Base-by-base conservation (phyloP, 306 rosid genomes). In the Luffa aegyptiaca region DNA sequence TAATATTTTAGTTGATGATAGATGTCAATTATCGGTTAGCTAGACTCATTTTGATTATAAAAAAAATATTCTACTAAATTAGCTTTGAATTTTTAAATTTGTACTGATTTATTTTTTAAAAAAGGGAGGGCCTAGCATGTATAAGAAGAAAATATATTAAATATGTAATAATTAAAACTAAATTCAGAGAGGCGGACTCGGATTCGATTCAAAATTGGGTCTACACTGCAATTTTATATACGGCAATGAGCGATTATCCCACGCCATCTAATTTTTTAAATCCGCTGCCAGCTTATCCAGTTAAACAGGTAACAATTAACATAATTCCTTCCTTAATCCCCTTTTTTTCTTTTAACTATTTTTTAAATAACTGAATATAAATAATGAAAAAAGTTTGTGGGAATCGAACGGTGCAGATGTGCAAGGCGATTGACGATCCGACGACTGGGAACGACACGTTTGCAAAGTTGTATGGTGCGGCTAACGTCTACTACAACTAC, bases 211-310 rank as follows among this genome's bases (percentile, higher is more conserved):
- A 42, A 76, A 7, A 10, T 55, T 94, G 98, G 98, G 84, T 94
- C 12, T 2, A 0, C 0, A 31, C 87, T 0, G 95, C 97, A 0
- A 88, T 3, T 20, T 0, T n/a, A 10, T 88, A 80, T 81, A 84
- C 97, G 3, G 87, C 97, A 44, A 94, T 94, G 97, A 90, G 92
- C 0, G 98, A 94, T 86, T 94, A 94, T 86, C 98, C 98, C 0
- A 90, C 97, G n/a, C 90, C 98, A 41, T 84, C 92, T 35, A 90
- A 86, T 85, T 94, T 94, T 80, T 1, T 94, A 0, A 86, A 3
- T 65, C 93, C 97, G 1, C 18, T 94, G 83, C 98, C 98, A 12
- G 91, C 97, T 62, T 88, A 87, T 80, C 98, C 98, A 2, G 89
- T 94, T 4, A 94, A 66, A 86, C 87, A 90, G 93, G 98, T 92